Evolutionary conservation across 1,284 basidiomycete genomes (phyloP).

Genomic region (Puccinia triticina): DNA sequence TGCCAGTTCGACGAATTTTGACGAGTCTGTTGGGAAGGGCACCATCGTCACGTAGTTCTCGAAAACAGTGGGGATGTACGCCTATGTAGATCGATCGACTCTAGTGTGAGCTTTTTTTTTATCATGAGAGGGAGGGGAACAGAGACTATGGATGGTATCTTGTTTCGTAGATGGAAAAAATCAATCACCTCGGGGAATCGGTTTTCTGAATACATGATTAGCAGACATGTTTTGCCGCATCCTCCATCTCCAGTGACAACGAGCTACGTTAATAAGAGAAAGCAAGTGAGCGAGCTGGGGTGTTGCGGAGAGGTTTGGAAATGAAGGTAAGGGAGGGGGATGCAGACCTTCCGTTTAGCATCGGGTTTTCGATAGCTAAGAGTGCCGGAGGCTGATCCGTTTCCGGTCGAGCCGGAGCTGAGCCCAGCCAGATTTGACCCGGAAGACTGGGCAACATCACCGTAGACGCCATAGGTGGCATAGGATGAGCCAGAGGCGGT

Average conservation of each 20-base stretch:
- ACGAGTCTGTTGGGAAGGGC: constrained; percentile 70
- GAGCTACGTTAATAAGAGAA: constrained; percentile 17
- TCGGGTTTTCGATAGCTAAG: constrained; percentile 48
- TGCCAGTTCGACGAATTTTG: constrained; percentile 85
- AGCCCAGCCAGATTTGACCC: constrained; percentile 38
- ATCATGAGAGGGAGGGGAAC: neutral
- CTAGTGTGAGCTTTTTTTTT: neutral
- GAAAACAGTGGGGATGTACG: constrained; percentile 96
- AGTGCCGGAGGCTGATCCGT: neutral
- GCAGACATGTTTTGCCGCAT: constrained; percentile 78
- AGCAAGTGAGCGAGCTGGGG: neutral
- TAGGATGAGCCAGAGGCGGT: constrained; percentile 51
- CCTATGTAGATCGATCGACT: constrained; percentile 64
- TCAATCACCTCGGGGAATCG: constrained; percentile 85
- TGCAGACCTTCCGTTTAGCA: constrained; percentile 48
- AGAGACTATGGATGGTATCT: constrained; percentile 50
- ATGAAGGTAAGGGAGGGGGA: neutral
- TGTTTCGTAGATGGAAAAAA: constrained; percentile 60
- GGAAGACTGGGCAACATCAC: constrained; percentile 46
- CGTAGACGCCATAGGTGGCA: constrained; percentile 49
- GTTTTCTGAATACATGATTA: constrained; percentile 94
- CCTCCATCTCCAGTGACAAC: constrained; percentile 68
- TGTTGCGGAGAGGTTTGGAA: neutral
- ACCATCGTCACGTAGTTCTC: constrained; percentile 90
- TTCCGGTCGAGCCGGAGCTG: neutral